Evolutionary conservation across 169 alveolate species (phyloP).

Genomic region (Plasmodium ovale): DNA sequence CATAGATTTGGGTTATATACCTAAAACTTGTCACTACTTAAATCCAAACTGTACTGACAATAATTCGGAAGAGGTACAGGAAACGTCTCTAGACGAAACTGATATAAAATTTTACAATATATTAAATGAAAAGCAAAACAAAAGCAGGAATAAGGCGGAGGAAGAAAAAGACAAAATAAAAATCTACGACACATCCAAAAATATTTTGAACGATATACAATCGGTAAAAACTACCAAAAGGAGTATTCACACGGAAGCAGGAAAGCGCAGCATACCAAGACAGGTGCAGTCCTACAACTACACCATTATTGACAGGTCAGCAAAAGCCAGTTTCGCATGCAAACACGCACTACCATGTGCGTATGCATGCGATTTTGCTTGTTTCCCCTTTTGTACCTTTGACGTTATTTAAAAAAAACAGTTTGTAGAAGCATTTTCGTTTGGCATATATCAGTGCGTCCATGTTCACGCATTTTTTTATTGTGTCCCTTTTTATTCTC

Average conservation of each 20-base stretch:
- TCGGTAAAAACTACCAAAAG: constrained; percentile 55
- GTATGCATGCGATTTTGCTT: neutral
- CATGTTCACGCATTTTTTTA: neutral
- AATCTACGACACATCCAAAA: constrained; percentile 9
- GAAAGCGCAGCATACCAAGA: constrained; percentile 22
- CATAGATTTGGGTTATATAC: constrained; percentile 35
- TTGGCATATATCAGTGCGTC: neutral
- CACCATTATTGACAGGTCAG: constrained; percentile 69
- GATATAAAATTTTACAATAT: constrained; percentile 55
- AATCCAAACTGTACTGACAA: constrained; percentile 48
- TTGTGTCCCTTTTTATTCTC: neutral
- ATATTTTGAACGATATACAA: constrained; percentile 40
- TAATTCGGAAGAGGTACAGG: neutral
- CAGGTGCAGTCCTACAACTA: constrained; percentile 62
- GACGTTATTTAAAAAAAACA: neutral
- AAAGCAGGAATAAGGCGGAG: constrained; percentile 2
- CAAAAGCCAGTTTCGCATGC: no score
- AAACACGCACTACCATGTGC: no score
- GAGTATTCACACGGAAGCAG: neutral
- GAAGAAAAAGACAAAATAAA: constrained; percentile 41
- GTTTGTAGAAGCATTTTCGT: no score
- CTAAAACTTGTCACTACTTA: constrained; percentile 66
- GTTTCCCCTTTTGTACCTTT: neutral
- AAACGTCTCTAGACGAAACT: constrained; percentile 8
- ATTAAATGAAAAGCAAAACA: constrained; percentile 49